Base-by-base conservation (phyloP, 176 grass and related monocot genomes). In the Elymus sibiricus region DNA sequence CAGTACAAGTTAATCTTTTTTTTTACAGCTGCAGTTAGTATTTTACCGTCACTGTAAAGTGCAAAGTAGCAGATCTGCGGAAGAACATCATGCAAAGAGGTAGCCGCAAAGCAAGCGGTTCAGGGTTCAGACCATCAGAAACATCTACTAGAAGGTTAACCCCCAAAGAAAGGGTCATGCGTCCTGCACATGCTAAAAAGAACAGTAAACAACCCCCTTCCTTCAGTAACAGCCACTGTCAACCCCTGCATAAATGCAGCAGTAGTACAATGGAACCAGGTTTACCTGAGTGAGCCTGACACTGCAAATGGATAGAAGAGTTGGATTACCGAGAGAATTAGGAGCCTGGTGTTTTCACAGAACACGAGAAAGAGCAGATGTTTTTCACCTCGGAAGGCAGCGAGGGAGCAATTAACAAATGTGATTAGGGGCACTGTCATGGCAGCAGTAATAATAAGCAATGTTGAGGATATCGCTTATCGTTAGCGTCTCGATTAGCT, bases 361-460 rank as follows among this genome's bases (percentile, higher is more conserved):
- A 91, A 77, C 77, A 69, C 85, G 77, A 91, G 82, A 38, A 82
- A 35, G 88, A 25, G 37, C 85, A 81, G 81, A 83, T 85, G 85
- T 85, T 91, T 91, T 91, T 88, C 85, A 91, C 77, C 86, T 85
- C 77, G 82, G n/a, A n/a, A n/a, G n/a, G n/a, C n/a, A n/a, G n/a
- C n/a, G n/a, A n/a, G n/a, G 81, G 49, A 62, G 38, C 51, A 35
- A 88, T 88, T 91, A 91, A 91, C 39, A 88, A 91, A 44, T 71
- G 40, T 6, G 68, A 32, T 70, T 86, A 64, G 68, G 47, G 34
- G 66, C 80, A 15, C 70, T 61, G 70, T 65, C 31, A 88, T 64
- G 82, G 82, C 86, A 56, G 86, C 66, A 28, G 63, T 58, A 64
- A 88, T 65, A 81, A 91, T 88, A 81, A 85, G 85, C n/a, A n/a